These are phyloP conservation scores for Oryza meyeriana DNA, from an alignment of 176 grass and related monocot species.

Conservation along the genomic window DNA sequence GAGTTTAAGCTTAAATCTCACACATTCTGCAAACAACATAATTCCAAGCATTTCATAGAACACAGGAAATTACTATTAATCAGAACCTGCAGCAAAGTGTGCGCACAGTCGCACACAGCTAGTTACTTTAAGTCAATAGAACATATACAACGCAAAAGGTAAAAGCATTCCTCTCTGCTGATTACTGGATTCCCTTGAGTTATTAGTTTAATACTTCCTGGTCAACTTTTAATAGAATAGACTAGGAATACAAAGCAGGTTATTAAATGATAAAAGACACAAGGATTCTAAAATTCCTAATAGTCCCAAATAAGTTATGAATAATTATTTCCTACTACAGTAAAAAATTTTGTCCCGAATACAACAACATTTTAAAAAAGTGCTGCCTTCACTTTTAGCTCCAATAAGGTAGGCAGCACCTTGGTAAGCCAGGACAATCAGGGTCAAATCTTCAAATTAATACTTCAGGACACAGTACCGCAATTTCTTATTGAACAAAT, in stretches of 20 bases:
- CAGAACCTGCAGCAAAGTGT: neutral
- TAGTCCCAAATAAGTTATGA: neutral
- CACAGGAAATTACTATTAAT: neutral
- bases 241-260: conserved; percentile 4
- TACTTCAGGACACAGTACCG: neutral
- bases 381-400: neutral
- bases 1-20: neutral
- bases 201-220: neutral
- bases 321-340: conserved; percentile 7
- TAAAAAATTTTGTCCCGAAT: conserved; percentile 4
- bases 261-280: neutral
- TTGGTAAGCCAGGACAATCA: neutral
- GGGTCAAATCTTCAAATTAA: neutral
- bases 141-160: neutral
- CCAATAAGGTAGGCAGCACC: conserved; percentile 19
- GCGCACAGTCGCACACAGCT: neutral
- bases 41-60: neutral
- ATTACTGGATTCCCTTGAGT: neutral
- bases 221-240: neutral
- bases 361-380: conserved; percentile 1
- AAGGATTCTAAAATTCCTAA: neutral
- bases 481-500: neutral
- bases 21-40: too few relatives aligned
- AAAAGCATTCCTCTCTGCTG: neutral
- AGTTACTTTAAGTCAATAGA: neutral